Percentiles rank a stretch among this genome's conserved stretches.
phyloP scores from a whole-genome alignment of 192 early-diverging fungal species.

The Linnemannia zychae region DNA sequence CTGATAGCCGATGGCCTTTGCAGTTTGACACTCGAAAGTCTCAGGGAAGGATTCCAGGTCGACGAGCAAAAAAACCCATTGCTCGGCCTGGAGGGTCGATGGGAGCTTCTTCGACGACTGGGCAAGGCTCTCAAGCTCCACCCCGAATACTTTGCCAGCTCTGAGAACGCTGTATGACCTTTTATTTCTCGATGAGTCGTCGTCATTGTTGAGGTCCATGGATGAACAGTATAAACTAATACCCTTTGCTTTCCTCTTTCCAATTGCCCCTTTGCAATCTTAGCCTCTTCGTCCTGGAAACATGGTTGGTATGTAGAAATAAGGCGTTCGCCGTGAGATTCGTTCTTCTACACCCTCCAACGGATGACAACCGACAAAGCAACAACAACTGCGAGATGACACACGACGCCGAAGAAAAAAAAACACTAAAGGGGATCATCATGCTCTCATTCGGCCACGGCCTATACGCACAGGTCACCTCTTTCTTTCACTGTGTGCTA shows the following conservation, averaged over 20 bases:
- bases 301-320: conserved; percentile 68
- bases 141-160: conserved; percentile 69
- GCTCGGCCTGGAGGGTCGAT: conserved; percentile 84
- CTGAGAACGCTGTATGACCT: conserved; percentile 54
- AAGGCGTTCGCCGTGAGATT: neutral
- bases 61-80: conserved; percentile 77
- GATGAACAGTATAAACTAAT: neutral
- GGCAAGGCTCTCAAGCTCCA: conserved; percentile 67
- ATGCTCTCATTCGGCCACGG: neutral
- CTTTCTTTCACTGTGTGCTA: neutral
- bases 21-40: conserved; percentile 62
- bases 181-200: neutral
- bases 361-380: neutral
- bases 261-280: neutral
- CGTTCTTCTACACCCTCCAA: neutral
- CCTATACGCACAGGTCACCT: neutral
- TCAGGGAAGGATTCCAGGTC: conserved; percentile 84
- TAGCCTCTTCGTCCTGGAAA: conserved; percentile 82
- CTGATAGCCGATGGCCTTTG: conserved; percentile 65
- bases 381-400: neutral
- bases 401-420: neutral
- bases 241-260: neutral
- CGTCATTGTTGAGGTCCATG: neutral
- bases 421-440: neutral
- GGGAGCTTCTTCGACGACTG: conserved; percentile 74